Conservation (phyloP, 139 green algal genomes). For the Volvox reticuliferus region DNA sequence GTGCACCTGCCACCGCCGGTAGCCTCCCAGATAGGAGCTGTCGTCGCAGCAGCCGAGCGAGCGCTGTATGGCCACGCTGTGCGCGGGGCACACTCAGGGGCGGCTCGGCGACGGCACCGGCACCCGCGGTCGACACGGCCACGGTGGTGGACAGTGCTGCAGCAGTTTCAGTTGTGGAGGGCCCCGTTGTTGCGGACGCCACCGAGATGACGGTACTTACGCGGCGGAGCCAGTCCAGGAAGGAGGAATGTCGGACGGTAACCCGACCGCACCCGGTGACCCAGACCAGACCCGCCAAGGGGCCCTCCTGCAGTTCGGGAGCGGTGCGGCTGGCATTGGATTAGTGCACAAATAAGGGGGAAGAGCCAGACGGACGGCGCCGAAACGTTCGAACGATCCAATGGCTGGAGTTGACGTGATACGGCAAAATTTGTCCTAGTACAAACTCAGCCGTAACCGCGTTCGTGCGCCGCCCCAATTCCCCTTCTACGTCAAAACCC, state of each 20-base stretch:
- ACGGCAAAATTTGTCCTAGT: too few species aligned
- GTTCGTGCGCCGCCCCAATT: too few species aligned
- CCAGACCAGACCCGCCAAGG: constrained; percentile 14
- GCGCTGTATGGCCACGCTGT: not conserved
- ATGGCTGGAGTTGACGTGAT: too few species aligned
- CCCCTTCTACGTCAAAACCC: too few species aligned
- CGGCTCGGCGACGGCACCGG: not conserved
- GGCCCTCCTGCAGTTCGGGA: constrained; percentile 13
- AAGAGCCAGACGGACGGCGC: too few species aligned
- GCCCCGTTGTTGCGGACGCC: not conserved
- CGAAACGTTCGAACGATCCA: too few species aligned
- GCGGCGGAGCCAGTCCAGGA: constrained; percentile 28
- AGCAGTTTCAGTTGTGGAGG: not conserved
- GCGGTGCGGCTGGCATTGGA: too few species aligned
- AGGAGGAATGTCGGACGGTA: not conserved
- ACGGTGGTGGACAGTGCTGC: not conserved
- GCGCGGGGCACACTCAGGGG: not conserved
- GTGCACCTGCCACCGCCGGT: not conserved
- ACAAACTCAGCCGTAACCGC: too few species aligned
- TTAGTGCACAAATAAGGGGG: too few species aligned
- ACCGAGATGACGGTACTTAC: not conserved
- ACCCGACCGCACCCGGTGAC: constrained; percentile 3
- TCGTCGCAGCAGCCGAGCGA: not conserved
- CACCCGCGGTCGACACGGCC: not conserved
- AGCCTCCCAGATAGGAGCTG: not conserved